Conservation (phyloP, 768 basidiomycete genomes). For the Suillus weaverae region DNA sequence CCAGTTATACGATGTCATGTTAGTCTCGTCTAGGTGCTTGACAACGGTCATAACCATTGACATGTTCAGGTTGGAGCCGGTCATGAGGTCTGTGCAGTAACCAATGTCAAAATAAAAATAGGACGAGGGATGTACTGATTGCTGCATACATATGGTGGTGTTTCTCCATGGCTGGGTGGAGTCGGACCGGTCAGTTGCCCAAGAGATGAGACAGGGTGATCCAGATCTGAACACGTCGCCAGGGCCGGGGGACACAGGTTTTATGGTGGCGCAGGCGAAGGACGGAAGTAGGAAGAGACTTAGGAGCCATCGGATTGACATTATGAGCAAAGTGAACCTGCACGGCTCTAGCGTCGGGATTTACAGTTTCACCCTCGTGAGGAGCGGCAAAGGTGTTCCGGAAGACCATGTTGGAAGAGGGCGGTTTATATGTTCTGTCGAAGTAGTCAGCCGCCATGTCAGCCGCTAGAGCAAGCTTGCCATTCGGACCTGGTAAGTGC, state of each 20-base stretch:
- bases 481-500: background rate
- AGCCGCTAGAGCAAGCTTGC: constrained; percentile 7
- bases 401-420: background rate
- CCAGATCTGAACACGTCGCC: constrained; percentile 36
- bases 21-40: constrained; percentile 33
- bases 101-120: background rate
- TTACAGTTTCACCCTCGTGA: background rate
- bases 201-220: constrained; percentile 34
- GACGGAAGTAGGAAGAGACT: constrained; percentile 10
- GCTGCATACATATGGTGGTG: constrained; percentile 35
- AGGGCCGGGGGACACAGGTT: constrained; percentile 40
- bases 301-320: constrained; percentile 8
- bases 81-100: constrained; percentile 35
- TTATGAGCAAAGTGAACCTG: constrained; percentile 1
- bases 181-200: constrained; percentile 26
- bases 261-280: constrained; percentile 21
- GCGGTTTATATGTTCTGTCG: background rate
- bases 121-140: background rate
- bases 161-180: constrained; percentile 35
- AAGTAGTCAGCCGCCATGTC: constrained; percentile 9
- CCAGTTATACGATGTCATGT: constrained; percentile 36
- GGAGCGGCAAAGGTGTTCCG: background rate
- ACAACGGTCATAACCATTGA: constrained; percentile 31
- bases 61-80: constrained; percentile 40
- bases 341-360: background rate